Evolutionary conservation across 768 basidiomycete genomes (phyloP), one percentile per base, ranked within the genome.

Genomic region (Pleurotus pulmonarius): DNA sequence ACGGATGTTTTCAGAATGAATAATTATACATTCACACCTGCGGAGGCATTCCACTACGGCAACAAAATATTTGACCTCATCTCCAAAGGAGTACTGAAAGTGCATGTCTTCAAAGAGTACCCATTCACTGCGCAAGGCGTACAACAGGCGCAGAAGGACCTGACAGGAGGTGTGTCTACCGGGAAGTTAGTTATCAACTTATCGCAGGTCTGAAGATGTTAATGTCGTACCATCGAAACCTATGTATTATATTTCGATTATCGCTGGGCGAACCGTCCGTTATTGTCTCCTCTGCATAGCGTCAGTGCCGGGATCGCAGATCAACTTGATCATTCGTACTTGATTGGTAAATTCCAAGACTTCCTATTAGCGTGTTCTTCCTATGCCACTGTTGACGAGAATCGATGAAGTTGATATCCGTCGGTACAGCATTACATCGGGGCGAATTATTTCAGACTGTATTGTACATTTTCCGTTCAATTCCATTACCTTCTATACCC

Each of bases 121-220:
- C 83, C 84, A 0, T 94, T 98, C 72, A 87, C 89, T 0, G 79
- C 83, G 0, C 90, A 94, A 57, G 93, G 90, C 0, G 84, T 87
- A 11, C 77, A 74, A 63, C 77, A 87, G 58, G 86, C 94, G 0
- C 95, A 98, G 62, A 76, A 63, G 13, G 94, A 96, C 65, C 75
- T 98, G 57, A 80, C 80, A 0, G 76, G 82, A 6, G 87, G 96
- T 45, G 86, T 83, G 68, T 92, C 93, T 11, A 80, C 79, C 2
- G 96, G 96, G 3, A 99, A 98, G 69, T 69, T 99, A 64, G 60
- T 98, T 46, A 75, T 98, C 62, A 90, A 90, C 15, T 20, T 53
- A 39, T 34, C 48, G 15, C 22, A 53, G 13, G 37, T 20, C 29
- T 34, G 29, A 34, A 11, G 29, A 34, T 34, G 3, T 34, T 34